Base-by-base conservation (phyloP, 768 basidiomycete genomes). In the Myochromella boudieri region DNA sequence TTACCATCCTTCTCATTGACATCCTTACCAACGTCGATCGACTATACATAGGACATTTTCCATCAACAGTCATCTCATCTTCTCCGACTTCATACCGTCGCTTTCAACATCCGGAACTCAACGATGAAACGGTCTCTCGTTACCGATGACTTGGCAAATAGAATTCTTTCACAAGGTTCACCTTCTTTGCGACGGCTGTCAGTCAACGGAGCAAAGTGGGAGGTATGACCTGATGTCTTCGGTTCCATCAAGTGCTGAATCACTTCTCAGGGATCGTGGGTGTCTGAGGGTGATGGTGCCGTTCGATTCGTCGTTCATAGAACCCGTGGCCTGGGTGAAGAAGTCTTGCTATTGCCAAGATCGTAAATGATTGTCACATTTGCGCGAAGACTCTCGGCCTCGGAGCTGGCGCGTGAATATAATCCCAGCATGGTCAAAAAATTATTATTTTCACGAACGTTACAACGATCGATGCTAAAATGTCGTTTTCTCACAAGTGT, bases 131-230 rank as follows among this genome's bases (percentile, higher is more conserved):
- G 46, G 25, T 42, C 51, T 15, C 41, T 52, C 15, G 37, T 60
- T 1, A 54, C 60, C 11, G 54, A 59, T 12, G 59, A 60, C 17
- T 42, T 58, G 15, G 61, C 63, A 1, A 44, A 28, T 4, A 55
- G 49, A 10, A 56, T 68, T 14, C 53, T 70, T 48, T 38, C 32
- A 0, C 51, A 47, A 15, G 64, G 63, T 3, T 56, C 53, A 18
- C 53, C 55, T 14, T 56, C 55, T 11, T 53, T 75, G 8, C 54
- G 66, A 44, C 50, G 60, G 37, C 48, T 74, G 11, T 34, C 42
- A 8, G 44, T 74, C n/a, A 68, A 73, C 40, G 63, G 60, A 3
- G 50, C 53, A 28, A 44, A 37, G 22, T 70, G 68, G 63, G 63
- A 71, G 67, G 72, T 71, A 9, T 7, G 33, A 18, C 51, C 27